A percentile compares a stretch with the other conserved stretches of the same genome.
These are phyloP conservation scores for Sugiyamaella americana DNA, from an alignment of 805 yeast species.

Conservation along the genomic window DNA sequence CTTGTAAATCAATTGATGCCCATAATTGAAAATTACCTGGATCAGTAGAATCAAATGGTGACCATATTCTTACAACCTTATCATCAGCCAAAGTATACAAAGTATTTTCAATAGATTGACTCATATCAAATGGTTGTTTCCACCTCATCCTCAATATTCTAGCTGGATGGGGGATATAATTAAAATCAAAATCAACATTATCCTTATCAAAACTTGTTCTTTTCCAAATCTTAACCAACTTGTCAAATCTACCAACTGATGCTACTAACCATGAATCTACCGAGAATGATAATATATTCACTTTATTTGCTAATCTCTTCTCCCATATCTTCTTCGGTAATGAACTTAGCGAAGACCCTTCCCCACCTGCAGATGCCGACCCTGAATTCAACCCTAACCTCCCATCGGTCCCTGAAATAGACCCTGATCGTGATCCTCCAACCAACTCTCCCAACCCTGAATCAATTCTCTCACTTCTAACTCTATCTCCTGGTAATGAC, in stretches of 20 bases:
- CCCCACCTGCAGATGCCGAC: background rate
- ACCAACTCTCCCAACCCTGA: no score
- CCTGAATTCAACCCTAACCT: background rate
- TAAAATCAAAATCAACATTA: conserved; percentile 58
- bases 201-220: conserved; percentile 62
- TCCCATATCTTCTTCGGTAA: conserved; percentile 35
- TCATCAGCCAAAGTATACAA: conserved; percentile 64
- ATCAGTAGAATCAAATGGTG: conserved; percentile 22
- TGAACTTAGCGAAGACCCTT: background rate
- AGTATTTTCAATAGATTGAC: conserved; percentile 41
- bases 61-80: conserved; percentile 58
- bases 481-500: conserved; percentile 33
- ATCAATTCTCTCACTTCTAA: no score
- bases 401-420: no score
- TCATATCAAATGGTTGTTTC: conserved; percentile 39
- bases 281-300: conserved; percentile 51
- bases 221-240: conserved; percentile 70
- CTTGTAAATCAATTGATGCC: conserved; percentile 45
- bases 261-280: conserved; percentile 66
- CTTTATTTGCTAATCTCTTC: conserved; percentile 54
- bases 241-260: conserved; percentile 56
- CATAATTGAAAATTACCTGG: conserved; percentile 23
- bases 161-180: conserved; percentile 59
- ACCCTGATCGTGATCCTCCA: no score
- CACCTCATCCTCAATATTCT: conserved; percentile 54